These are phyloP conservation scores for Umbelopsis sp. DNA, from an alignment of 192 early-diverging fungal genomes.

Conservation along the genomic window DNA sequence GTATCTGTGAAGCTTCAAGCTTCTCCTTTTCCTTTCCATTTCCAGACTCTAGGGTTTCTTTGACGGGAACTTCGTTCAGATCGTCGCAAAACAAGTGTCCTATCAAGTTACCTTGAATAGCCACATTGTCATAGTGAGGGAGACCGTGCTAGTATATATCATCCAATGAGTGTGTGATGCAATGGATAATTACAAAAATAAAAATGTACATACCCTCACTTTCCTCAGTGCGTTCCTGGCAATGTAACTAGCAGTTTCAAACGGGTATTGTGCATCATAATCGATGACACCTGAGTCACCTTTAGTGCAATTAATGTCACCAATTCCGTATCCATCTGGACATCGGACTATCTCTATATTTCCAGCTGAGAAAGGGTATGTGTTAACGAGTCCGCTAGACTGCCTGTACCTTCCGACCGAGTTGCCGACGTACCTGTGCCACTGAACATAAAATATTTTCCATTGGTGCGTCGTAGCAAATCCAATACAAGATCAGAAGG, in stretches of 20 bases:
- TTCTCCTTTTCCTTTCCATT: not conserved
- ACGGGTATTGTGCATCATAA: slow-evolving; percentile 3
- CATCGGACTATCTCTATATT: slow-evolving; percentile 9
- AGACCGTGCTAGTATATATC: not conserved
- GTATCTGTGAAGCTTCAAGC: not conserved
- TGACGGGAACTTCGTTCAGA: not conserved
- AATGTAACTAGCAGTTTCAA: slow-evolving; percentile 7
- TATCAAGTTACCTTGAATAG: slow-evolving; percentile 3
- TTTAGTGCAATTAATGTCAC: not conserved
- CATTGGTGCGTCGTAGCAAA: not conserved
- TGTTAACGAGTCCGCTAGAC: too few relatives aligned
- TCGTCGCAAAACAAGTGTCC: not conserved
- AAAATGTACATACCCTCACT: not conserved
- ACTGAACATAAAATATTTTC: slow-evolving; percentile 10
- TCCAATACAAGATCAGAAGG: slow-evolving; percentile 5
- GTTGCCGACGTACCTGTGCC: not conserved
- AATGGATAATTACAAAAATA: too few relatives aligned
- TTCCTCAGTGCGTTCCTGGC: not conserved
- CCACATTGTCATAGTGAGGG: slow-evolving; percentile 14
- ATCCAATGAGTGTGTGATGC: too few relatives aligned
- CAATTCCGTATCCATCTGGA: not conserved
- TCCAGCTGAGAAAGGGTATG: not conserved
- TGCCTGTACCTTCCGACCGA: too few relatives aligned
- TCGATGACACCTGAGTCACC: not conserved
- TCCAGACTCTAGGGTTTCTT: not conserved